Base-by-base conservation (phyloP, 2,329 filamentous ascomycete genomes). In the Neocatenulostroma microsporum region DNA sequence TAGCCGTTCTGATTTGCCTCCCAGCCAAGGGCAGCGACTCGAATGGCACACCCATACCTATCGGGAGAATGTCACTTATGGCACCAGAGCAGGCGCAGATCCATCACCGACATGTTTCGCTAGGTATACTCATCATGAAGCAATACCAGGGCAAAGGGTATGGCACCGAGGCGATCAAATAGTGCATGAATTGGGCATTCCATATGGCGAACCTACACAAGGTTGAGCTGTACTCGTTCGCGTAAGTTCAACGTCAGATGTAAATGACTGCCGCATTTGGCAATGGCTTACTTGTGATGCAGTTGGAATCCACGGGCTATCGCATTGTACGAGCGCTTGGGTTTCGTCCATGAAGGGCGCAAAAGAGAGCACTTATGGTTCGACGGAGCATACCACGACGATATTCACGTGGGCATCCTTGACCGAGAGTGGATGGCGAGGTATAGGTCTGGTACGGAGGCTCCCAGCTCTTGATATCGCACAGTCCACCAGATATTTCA, bases 161-260 rank as follows among this genome's bases (percentile, higher is more conserved):
- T 36, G 69, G 69, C 1, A 48, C 44, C 5, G 69, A 72, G 45
- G 63, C 66, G 1, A 64, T 73, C 29, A 53, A 56, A 19, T 74
- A 67, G 68, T 61, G 51, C 0, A 44, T 70, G 3, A 58, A 66
- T 17, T 72, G 68, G 61, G 63, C 63, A 0, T 73, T 73, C 42
- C 45, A 49, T 4, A 53, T 55, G n/a, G 67, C 58, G 1, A 63
- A 62, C n/a, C n/a, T 69, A 50, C 69, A 73, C 42, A 53, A 62
- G 4, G 61, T 73, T 13, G 51, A 47, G 9, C 58, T 73, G 6
- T 45, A 49, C 3, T 60, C 61, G 0, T 58, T 63, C 14, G 57
- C 47, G 7, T 72, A 59, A n/a, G n/a, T n/a, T n/a, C n/a, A n/a
- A n/a, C n/a, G n/a, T n/a, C n/a, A n/a, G n/a, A n/a, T n/a, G n/a